Base-by-base conservation (phyloP, 768 basidiomycete genomes). In the Cantharellus cinnabarinus region DNA sequence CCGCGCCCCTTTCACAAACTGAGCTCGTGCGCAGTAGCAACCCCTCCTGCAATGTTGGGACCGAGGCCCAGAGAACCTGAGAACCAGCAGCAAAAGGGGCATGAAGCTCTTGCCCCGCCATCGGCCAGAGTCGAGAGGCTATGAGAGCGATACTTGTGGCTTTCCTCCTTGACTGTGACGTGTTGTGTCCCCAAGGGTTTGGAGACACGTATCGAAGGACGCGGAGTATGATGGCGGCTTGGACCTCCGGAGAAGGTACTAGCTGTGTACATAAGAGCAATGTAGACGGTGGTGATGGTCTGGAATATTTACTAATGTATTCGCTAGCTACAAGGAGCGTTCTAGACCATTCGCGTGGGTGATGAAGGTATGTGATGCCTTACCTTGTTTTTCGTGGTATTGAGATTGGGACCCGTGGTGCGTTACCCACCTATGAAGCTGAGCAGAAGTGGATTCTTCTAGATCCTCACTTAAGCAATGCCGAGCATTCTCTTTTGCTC, bases 141-240 rank as follows among this genome's bases (percentile, higher is more conserved):
- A 88, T 78, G 42, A 72, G 73, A 1, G 70, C 62, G 38, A 83
- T 66, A 56, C 74, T 76, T 3, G 59, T 62, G 44, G 65, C 67
- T 4, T 78, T 74, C 41, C 87, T 75, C 60, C 75, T 69, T 2
- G 74, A 78, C 63, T 86, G 80, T 2, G 86, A 77, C 4, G 72
- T 75, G 15, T 75, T 65, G 53, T 79, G 79, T 3, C 88, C 88
- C 88, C 88, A 90, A 2, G 85, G 82, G 42, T 77, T 72, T 51
- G 79, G 81, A 0, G 87, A 89, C 48, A 80, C 70, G 64, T 80
- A 83, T 10, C 85, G 84, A 57, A 87, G 70, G 38, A 82, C 67
- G 20, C 72, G 70, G 4, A 70, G 66, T 20, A 73, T 63, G n/a
- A 72, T 61, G 3, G 67, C 58, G 39, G 48, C 29, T 48, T 48